These are phyloP conservation scores for Ceratobasidium sp. DNA, from an alignment of 1,284 basidiomycete genomes.

Conservation along the genomic window DNA sequence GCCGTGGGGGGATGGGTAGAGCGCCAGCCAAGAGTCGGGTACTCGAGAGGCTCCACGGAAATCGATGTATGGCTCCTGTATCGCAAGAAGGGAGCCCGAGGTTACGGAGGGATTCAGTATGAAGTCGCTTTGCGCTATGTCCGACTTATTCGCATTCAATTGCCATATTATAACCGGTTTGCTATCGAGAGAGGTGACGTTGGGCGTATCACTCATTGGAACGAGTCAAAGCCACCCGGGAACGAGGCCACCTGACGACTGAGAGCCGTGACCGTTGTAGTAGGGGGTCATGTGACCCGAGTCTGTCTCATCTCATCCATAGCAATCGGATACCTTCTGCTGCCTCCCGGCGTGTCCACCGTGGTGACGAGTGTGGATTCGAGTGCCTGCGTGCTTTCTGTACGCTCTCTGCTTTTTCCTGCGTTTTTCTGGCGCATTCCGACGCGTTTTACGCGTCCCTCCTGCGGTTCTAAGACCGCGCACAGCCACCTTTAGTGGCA, in stretches of 20 bases:
- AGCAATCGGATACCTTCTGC: too few species aligned
- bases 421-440: too few species aligned
- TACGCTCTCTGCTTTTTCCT: too few species aligned
- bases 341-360: too few species aligned
- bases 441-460: too few species aligned
- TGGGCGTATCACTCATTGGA: not conserved
- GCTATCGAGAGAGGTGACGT: not conserved
- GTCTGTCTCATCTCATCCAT: too few species aligned
- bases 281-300: too few species aligned
- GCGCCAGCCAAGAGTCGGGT: not conserved
- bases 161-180: not conserved
- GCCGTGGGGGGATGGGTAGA: constrained; percentile 17
- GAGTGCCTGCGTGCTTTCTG: too few species aligned
- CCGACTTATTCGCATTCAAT: constrained; percentile 13
- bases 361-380: too few species aligned
- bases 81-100: not conserved
- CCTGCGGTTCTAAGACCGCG: too few species aligned
- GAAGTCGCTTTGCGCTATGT: not conserved
- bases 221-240: not conserved
- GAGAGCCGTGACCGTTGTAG: not conserved
- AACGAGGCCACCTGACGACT: too few species aligned
- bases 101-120: not conserved
- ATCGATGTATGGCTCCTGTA: constrained; percentile 3
- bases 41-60: not conserved
- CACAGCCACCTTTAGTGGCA: too few species aligned